Evolutionary conservation across 2,329 filamentous ascomycete species (phyloP).

Genomic region (Cladosporium sp.): DNA sequence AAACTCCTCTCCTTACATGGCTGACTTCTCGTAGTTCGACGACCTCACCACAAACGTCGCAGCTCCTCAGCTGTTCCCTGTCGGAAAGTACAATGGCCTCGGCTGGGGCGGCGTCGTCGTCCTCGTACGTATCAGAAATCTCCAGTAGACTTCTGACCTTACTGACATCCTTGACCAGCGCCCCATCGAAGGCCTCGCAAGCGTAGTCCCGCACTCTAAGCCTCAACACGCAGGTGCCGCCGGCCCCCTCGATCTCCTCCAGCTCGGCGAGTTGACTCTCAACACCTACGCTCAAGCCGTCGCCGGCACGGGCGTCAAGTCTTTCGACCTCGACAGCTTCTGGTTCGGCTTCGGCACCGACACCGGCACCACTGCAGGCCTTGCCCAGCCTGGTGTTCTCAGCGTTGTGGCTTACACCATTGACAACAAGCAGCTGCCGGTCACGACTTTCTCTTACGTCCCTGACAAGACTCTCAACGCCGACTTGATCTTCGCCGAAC

Average conservation of each 20-base stretch:
- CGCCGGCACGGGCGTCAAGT: background rate
- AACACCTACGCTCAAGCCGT: constrained; percentile 8
- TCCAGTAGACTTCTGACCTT: too few species aligned
- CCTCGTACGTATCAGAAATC: background rate
- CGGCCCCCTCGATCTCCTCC: constrained; percentile 10
- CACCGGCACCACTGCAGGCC: constrained; percentile 9
- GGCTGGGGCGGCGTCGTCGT: constrained; percentile 8
- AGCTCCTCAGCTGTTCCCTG: constrained; percentile 6
- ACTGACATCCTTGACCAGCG: background rate
- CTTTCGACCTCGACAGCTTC: constrained; percentile 12
- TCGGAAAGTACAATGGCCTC: constrained; percentile 8
- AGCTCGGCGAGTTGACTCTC: constrained; percentile 7
- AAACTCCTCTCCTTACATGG: background rate
- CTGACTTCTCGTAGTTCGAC: background rate
- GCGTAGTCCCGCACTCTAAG: constrained; percentile 8
- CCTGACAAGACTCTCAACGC: constrained; percentile 6
- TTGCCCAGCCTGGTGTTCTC: constrained; percentile 8
- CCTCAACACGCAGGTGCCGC: constrained; percentile 10
- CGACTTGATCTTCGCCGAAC: background rate
- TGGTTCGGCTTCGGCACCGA: constrained; percentile 12
- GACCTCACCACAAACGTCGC: background rate
- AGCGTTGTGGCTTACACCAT: constrained; percentile 3
- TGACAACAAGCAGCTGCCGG: constrained; percentile 1
- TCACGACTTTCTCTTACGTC: constrained; percentile 5
- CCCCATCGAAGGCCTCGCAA: constrained; percentile 1